These are phyloP conservation scores for Thelonectria discophora DNA, from an alignment of 2,329 filamentous ascomycete genomes.

Conservation along the genomic window DNA sequence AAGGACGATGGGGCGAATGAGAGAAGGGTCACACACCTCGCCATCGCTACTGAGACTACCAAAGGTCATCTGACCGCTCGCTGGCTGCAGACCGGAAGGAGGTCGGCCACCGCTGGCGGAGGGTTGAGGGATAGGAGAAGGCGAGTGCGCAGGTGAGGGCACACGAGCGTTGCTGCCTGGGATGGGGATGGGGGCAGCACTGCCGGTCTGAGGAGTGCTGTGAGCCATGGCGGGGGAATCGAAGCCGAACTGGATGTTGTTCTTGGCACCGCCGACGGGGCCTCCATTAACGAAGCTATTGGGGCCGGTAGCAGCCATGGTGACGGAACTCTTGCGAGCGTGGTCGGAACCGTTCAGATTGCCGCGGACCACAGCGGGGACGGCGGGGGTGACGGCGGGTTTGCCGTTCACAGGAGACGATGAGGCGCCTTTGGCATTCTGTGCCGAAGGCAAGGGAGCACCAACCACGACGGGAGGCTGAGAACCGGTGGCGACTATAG, in stretches of 20 bases:
- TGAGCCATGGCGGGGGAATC: constrained; percentile 73
- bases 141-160: constrained; percentile 85
- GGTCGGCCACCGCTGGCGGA: constrained; percentile 85
- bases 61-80: constrained; percentile 76
- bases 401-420: constrained; percentile 88
- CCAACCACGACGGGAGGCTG: constrained; percentile 63
- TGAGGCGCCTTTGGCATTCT: constrained; percentile 71
- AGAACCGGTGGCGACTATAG: constrained; percentile 68
- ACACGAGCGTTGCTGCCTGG: constrained; percentile 73
- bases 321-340: constrained; percentile 86
- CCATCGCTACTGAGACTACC: constrained; percentile 85
- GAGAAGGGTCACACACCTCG: constrained; percentile 64
- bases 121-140: constrained; percentile 91
- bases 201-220: constrained; percentile 69
- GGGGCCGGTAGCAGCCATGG: constrained; percentile 85
- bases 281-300: constrained; percentile 80
- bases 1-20: constrained; percentile 19
- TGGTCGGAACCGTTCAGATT: constrained; percentile 81
- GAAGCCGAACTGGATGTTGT: constrained; percentile 84
- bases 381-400: constrained; percentile 73
- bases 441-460: constrained; percentile 58
- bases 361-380: constrained; percentile 72
- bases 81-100: constrained; percentile 76
- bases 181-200: constrained; percentile 68
- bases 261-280: constrained; percentile 63